Percentiles rank a stretch among this genome's conserved stretches.
phyloP scores from a whole-genome alignment of 2,329 filamentous ascomycete species.

The Pyrenophora teres region DNA sequence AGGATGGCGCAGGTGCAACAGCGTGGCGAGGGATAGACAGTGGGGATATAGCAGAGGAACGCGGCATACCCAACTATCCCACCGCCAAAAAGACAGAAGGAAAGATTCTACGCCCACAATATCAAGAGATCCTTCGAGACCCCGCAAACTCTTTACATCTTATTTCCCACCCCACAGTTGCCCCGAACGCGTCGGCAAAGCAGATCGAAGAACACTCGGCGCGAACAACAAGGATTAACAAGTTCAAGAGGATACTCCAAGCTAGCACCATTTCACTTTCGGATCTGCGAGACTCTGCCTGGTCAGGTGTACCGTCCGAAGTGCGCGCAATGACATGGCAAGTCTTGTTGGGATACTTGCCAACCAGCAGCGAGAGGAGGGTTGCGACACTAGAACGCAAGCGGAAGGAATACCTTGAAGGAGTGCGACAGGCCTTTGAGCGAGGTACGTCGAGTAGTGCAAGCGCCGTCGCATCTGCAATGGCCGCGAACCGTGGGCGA shows the following conservation, averaged over 20 bases:
- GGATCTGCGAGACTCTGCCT: conserved; percentile 83
- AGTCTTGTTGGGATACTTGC: conserved; percentile 89
- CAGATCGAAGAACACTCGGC: conserved; percentile 85
- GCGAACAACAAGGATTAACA: conserved; percentile 92
- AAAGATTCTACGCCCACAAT: conserved; percentile 95
- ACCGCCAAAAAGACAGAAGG: conserved; percentile 87
- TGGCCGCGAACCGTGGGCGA: conserved; percentile 59
- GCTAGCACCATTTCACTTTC: conserved; percentile 84
- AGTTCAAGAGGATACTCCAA: conserved; percentile 95
- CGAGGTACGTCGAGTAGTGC: conserved; percentile 53
- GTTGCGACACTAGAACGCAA: conserved; percentile 91
- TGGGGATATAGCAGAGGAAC: conserved; percentile 90
- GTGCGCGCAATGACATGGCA: conserved; percentile 99
- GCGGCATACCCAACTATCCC: conserved; percentile 81
- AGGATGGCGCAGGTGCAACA: conserved; percentile 29
- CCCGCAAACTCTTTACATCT: conserved; percentile 94
- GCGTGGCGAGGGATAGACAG: conserved; percentile 72
- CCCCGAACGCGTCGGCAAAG: conserved; percentile 75
- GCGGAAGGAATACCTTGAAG: conserved; percentile 94
- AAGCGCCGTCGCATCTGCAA: conserved; percentile 57
- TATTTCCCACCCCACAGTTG: conserved; percentile 81
- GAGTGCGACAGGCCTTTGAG: conserved; percentile 72
- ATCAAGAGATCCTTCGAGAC: conserved; percentile 86
- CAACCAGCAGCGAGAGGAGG: conserved; percentile 92
- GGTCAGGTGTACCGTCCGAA: conserved; percentile 93